These are phyloP conservation scores for Myrmaecium sp. DNA, from an alignment of 2,329 filamentous ascomycete species.

Conservation along the genomic window DNA sequence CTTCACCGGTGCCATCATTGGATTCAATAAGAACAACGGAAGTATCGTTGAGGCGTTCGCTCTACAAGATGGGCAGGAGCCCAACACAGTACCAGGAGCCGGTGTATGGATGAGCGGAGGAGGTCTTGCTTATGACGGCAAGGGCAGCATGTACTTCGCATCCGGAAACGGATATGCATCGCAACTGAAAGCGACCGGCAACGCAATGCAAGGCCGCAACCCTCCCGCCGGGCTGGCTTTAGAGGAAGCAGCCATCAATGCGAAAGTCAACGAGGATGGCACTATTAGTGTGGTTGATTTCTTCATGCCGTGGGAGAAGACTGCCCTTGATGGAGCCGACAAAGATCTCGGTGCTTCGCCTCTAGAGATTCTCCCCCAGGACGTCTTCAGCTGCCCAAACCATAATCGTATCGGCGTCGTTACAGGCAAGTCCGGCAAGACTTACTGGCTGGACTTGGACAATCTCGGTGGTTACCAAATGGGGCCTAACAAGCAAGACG, in stretches of 20 bases:
- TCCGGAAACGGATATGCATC: slow-evolving; percentile 34
- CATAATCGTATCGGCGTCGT: slow-evolving; percentile 31
- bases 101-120: slow-evolving; percentile 35
- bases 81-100: slow-evolving; percentile 22
- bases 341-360: slow-evolving; percentile 32
- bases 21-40: slow-evolving; percentile 30
- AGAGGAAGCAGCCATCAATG: slow-evolving; percentile 34
- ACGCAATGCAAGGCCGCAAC: slow-evolving; percentile 27
- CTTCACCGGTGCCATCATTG: slow-evolving; percentile 33
- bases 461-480: slow-evolving; percentile 33
- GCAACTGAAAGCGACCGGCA: slow-evolving; percentile 22
- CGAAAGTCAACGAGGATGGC: slow-evolving; percentile 28
- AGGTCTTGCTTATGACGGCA: slow-evolving; percentile 30
- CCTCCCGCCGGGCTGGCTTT: slow-evolving; percentile 28
- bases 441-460: slow-evolving; percentile 32
- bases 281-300: slow-evolving; percentile 29
- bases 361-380: slow-evolving; percentile 25
- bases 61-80: slow-evolving; percentile 27
- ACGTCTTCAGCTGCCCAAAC: slow-evolving; percentile 27
- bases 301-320: slow-evolving; percentile 35
- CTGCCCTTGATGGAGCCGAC: slow-evolving; percentile 32
- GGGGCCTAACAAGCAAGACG: slow-evolving; percentile 25
- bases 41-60: slow-evolving; percentile 26
- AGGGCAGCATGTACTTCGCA: slow-evolving; percentile 30
- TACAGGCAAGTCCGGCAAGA: slow-evolving; percentile 34